Evolutionary conservation across 371 early-diverging fungal species (phyloP).

Genomic region (Encephalitozoon romaleae): DNA sequence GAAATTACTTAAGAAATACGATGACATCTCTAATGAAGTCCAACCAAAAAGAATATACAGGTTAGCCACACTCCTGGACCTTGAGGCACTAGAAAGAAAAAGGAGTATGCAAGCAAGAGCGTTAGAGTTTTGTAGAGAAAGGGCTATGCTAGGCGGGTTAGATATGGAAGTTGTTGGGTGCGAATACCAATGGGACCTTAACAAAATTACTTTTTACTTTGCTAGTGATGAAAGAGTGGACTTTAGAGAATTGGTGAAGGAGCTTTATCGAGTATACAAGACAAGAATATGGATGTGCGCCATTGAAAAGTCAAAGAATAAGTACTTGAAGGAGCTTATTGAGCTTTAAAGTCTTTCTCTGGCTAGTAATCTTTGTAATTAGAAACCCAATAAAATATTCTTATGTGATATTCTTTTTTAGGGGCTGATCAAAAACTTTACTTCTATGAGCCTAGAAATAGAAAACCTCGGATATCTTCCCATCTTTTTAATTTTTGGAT

Average conservation of each 20-base stretch:
- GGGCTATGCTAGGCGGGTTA: constrained; percentile 36
- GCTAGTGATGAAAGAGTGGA: constrained; percentile 69
- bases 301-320: constrained; percentile 53
- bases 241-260: constrained; percentile 90
- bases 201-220: constrained; percentile 61
- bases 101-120: constrained; percentile 51
- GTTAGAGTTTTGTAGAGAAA: constrained; percentile 42
- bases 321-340: constrained; percentile 19
- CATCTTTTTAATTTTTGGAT: constrained; percentile 9
- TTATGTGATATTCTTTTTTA: not conserved
- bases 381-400: not conserved
- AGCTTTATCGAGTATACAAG: constrained; percentile 91
- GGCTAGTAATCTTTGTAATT: not conserved
- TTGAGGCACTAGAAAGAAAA: constrained; percentile 46
- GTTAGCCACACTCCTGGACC: constrained; percentile 51
- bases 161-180: constrained; percentile 58
- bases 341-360: not conserved
- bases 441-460: not conserved
- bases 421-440: not conserved
- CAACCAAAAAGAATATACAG: constrained; percentile 56
- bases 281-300: constrained; percentile 91
- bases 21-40: constrained; percentile 40
- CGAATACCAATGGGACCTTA: constrained; percentile 62
- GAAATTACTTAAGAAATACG: constrained; percentile 41
- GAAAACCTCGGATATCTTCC: not conserved